Evolutionary conservation across 495 filamentous ascomycete genomes (phyloP), one percentile per base, ranked within the genome.

Genomic region (Aspergillus leporis): DNA sequence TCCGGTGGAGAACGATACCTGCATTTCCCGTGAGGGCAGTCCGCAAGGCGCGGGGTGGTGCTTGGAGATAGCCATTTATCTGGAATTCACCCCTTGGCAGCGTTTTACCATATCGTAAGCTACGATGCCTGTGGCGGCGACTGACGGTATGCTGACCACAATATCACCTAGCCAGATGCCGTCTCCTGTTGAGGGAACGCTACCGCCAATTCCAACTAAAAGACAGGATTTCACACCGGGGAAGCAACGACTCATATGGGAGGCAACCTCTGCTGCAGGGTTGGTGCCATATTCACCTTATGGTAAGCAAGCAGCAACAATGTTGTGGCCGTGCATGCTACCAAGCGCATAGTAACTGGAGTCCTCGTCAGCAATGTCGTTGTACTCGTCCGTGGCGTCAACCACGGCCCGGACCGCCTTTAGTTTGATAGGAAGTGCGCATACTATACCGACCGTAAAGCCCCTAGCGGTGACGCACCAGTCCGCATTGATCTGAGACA

Each of bases 191-290:
- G 19, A 69, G 65, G 41, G 57, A 23, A 67, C 65, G 10, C 75
- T 73, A 34, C 74, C 74, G 16, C 73, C 75, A 22, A 78, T 73
- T 18, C 75, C 75, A 19, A 79, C 76, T 55, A 79, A 70, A 21
- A 79, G 63, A 18, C 60, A 62, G 53, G 74, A 71, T 51, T 65
- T 63, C 18, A 78, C 60, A 0, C 25, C 46, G 5, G 58, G 49
- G 51, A 77, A 78, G 13, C 46, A 70, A 43, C 61, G 46, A 12
- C 36, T 43, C 74, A 80, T 62, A 38, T 74, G 51, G 9, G 53
- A 63, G 23, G 69, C 67, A 28, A 73, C 69, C 22, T 56, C 66
- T 22, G 73, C 67, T 4, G 71, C 72, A 43, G 71, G 65, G 28
- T 59, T 62, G 22, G 54, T 72, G 4, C 79, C 76, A 30, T 72